Evolutionary conservation across 179 eudicot species (phyloP), one percentile per base, ranked within the genome.

Genomic region (Nepenthes alata): DNA sequence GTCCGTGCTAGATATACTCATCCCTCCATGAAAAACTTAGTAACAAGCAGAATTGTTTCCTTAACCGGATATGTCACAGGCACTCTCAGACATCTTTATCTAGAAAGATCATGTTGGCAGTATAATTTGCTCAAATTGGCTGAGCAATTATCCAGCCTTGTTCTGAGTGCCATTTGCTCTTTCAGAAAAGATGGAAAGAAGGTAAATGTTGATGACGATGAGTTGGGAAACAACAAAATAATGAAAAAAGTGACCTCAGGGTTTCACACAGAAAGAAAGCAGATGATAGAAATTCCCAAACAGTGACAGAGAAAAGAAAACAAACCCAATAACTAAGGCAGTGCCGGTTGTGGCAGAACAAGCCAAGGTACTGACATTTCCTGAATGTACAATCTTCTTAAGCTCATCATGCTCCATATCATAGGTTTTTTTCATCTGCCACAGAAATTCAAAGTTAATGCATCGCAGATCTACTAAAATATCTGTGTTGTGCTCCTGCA

Each of bases 281-380:
- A 50, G 63, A 15, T 15, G 8, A 69, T 37, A 35, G 6, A 55
- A 5, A 11, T 5, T 49, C 47, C 45, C 9, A 52, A 35, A 3
- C 12, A 53, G 10, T 48, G 11, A 54, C 6, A 36, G 16, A 25
- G 9, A 9, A 65, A 63, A 65, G 25, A 58, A 57, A 59, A 78
- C 78, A 25, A 50, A 93, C 98, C 98, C 96, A 48, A 83, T 62
- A 65, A 89, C 61, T 65, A 93, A 75, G 67, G 86, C 70, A 55
- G 89, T 80, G 57, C 96, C 91, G 53, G 88, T 88, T 70, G 95
- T 83, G 53, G 98, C 96, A 71, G 80, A 70, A 71, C 84, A 84
- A 60, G 93, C 68, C 36, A 85, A 75, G 38, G 81, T 63, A 70
- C 74, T 78, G 57, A 76, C 70, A 74, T 78, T 74, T 56, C 88